Base-by-base conservation (phyloP, 768 basidiomycete genomes). In the Mycena alexandri region DNA sequence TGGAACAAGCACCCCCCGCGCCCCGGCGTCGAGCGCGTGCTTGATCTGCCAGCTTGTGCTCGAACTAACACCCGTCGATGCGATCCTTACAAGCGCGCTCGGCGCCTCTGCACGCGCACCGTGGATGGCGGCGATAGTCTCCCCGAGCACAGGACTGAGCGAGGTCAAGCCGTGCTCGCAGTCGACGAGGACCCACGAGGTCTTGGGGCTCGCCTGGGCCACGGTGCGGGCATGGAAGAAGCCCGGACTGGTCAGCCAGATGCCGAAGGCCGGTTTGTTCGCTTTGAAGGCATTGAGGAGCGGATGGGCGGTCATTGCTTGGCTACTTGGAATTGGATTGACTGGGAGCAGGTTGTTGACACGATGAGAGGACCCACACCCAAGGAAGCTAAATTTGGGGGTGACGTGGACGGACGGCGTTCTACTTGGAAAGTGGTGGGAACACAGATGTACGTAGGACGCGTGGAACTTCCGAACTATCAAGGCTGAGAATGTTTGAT, bases 11-110 rank as follows among this genome's bases (percentile, higher is more conserved):
- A 91, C 78, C 0, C 91, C 90, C 29, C 82, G 80, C 19, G 90
- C 90, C 6, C 90, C 91, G 0, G 87, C 86, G 72, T 92, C 90
- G 34, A 92, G 82, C 0, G 87, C 90, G 66, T 88, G 82, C 78
- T 92, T 92, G 77, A 92, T 90, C 75, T 91, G 90, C 89, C 90
- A 91, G 61, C 83, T 82, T 3, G 88, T 87, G 68, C 86, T 85
- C 0, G 79, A 78, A 29, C 83, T 85, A 41, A 82, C 73, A 0
- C 89, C 90, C 2, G 90, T 91, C 10, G 89, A 89, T 9, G 90
- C 87, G 53, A 91, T 86, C 29, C 90, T 77, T 7, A 92, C 86
- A 43, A 92, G 70, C 12, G 85, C 79, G 70, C 86, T 90, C 0
- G 87, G 87, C 2, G 82, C 84, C 2, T 83, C 84, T 34, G 72